Conservation (phyloP, 1,284 basidiomycete species). For the Coriolopsis trogii region DNA sequence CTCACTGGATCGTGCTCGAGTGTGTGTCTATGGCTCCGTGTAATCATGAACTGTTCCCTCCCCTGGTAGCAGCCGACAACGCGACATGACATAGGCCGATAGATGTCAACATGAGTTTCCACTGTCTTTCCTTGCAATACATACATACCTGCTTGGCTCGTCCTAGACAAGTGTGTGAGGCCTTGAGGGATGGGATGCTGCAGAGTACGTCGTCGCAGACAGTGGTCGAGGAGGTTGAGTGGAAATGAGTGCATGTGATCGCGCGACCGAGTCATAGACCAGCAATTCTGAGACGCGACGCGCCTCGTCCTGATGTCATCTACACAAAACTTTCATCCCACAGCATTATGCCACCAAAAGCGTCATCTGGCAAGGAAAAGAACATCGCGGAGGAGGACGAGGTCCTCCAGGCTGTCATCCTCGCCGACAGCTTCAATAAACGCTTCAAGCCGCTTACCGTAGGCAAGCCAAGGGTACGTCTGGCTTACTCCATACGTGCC, state of each 20-base stretch:
- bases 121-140: constrained; percentile 21
- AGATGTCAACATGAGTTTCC: constrained; percentile 16
- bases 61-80: constrained; percentile 14
- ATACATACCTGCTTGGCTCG: background rate
- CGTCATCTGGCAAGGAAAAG: constrained; percentile 60
- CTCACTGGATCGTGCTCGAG: constrained; percentile 52
- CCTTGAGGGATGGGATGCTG: background rate
- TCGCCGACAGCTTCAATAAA: constrained; percentile 95
- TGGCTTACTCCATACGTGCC: background rate
- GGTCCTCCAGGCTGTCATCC: constrained; percentile 87
- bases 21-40: constrained; percentile 61
- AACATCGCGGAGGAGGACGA: constrained; percentile 69
- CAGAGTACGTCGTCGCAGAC: background rate
- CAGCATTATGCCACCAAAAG: constrained; percentile 63
- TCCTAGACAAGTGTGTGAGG: background rate
- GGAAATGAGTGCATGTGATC: constrained; percentile 17
- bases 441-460: constrained; percentile 88
- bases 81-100: constrained; percentile 8
- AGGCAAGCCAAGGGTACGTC: constrained; percentile 77
- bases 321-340: no score
- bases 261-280: constrained; percentile 24
- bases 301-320: no score
- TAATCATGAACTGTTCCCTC: constrained; percentile 50
- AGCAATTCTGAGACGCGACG: constrained; percentile 1
- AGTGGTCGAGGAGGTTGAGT: background rate